Evolutionary conservation across 345 rosid species (phyloP), one percentile per base, ranked within the genome.

Genomic region (Geranium brycei): DNA sequence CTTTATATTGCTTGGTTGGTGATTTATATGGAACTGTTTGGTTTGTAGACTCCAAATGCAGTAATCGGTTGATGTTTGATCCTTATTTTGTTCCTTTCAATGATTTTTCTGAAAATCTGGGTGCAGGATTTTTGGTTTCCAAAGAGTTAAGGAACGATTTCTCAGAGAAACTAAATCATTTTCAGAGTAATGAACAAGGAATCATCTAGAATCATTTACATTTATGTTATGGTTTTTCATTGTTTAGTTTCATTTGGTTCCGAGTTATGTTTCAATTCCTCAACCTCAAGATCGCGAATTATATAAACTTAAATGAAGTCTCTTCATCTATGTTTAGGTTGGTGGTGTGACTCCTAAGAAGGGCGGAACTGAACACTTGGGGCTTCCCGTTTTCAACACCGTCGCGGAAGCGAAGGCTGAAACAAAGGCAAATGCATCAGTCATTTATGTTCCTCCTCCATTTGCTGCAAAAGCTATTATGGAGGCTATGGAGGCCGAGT

Each of bases 341-440:
- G 99, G 90, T 47, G 97, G 99, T 19, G 99, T 90, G 70, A 93
- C 99, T 63, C 99, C 97, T 0, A 90, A 90, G 84, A 93, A 93
- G 70, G 99, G 97, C 31, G 99, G 99, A 10, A 93, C 96, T 1
- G 97, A 90, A 58, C 99, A 93, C 78, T 76, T 88, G 77, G 99
- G 97, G 16, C 95, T 90, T 68, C 97, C 96, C 58, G 97, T 93
- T 61, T 93, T 85, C 68, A 90, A 93, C 66, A 51, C 97, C 0
- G 96, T 93, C 63, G 96, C 97, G 13, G 99, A 93, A 80, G 99
- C 99, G 1, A 93, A 87, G 65, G 95, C 96, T 7, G 97, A 87
- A 72, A 85, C 97, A 0, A 93, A 83, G 76, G 96, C 97, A 51
- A 93, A 93, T 73, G 99, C 99, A 23, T 93, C 97, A 16, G 99